A percentile compares a stretch with the other conserved stretches of the same genome.
Evolutionary conservation across 495 filamentous ascomycete genomes (phyloP).

Genomic region (Neurospora sp.): DNA sequence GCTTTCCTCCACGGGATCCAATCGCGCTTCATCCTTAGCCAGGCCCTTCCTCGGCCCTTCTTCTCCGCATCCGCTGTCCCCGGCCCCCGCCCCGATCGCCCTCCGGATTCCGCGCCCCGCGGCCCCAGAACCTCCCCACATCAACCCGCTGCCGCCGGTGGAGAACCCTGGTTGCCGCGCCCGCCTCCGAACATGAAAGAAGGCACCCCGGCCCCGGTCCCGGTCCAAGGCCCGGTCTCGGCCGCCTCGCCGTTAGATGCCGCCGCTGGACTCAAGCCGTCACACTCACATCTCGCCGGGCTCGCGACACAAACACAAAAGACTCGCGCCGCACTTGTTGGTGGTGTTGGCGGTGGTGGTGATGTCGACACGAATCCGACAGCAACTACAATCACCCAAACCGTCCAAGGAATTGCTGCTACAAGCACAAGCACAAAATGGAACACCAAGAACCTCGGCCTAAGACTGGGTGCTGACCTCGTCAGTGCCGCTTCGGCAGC

Average conservation of each 20-base stretch:
- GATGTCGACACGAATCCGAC: background rate
- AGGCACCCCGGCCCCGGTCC: background rate
- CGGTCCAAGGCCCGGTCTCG: background rate
- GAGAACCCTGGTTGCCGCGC: background rate
- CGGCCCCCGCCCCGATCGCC: background rate
- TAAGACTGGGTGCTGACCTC: slow-evolving; percentile 63
- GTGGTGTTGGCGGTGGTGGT: background rate
- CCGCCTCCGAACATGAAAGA: background rate
- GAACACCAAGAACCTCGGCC: slow-evolving; percentile 67
- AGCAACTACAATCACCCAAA: background rate
- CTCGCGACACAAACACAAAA: background rate
- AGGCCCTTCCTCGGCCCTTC: background rate
- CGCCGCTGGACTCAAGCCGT: background rate
- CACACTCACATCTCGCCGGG: background rate
- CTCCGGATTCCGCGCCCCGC: background rate
- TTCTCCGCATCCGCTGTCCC: background rate
- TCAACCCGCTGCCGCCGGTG: background rate
- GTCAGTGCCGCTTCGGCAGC: slow-evolving; percentile 67
- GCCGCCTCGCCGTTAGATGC: background rate
- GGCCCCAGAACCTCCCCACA: background rate
- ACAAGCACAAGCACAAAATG: slow-evolving; percentile 32
- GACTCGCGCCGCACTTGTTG: background rate
- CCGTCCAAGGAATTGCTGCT: background rate
- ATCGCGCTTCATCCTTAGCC: background rate
- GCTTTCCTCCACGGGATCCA: background rate